Evolutionary conservation across 192 early-diverging fungal genomes (phyloP), one percentile per base, ranked within the genome.

Genomic region (Coemansia sp.): DNA sequence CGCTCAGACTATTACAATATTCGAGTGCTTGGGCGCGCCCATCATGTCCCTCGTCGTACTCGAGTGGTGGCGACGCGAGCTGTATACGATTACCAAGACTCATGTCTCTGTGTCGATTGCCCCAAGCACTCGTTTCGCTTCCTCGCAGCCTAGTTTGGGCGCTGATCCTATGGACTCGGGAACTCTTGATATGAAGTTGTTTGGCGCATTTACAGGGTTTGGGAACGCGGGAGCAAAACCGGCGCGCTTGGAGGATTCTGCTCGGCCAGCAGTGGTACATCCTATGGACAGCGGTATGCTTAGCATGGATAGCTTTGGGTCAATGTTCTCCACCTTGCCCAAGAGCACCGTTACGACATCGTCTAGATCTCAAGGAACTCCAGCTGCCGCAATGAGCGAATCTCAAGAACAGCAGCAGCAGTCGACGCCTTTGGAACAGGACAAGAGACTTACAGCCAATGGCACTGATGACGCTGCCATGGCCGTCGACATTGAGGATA

Each of bases 41-140:
- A 63, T 84, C 43, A 84, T 84, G 81, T 75, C 81, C 3, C 74
- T 84, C 8, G 81, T 84, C 16, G 81, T 84, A 33, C 68, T 84
- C 4, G 77, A 84, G 42, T 84, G 81, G 81, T 84, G 81, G 81
- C 75, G 80, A 42, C 46, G 64, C 14, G 80, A 82, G 59, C 53
- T 82, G 23, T 74, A 62, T 58, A 67, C 53, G 21, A 53, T 72
- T 26, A 77, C 80, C 10, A 73, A 70, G 49, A 63, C 59, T 4
- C 17, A 61, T 8, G 38, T 23, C 13, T 61, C 59, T 4, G 59
- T 61, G 59, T 61, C 59, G 21, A 61, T 61, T 39, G 59, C 21
- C 16, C 37, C 59, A 11, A 61, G 59, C 59, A 23, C 19, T 37
- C 59, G 21, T 37, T 61, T 37, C 11, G 9, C 59, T 13, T 39